Evolutionary conservation across 2,329 filamentous ascomycete genomes (phyloP).

Genomic region (Paecilomyces sp.): DNA sequence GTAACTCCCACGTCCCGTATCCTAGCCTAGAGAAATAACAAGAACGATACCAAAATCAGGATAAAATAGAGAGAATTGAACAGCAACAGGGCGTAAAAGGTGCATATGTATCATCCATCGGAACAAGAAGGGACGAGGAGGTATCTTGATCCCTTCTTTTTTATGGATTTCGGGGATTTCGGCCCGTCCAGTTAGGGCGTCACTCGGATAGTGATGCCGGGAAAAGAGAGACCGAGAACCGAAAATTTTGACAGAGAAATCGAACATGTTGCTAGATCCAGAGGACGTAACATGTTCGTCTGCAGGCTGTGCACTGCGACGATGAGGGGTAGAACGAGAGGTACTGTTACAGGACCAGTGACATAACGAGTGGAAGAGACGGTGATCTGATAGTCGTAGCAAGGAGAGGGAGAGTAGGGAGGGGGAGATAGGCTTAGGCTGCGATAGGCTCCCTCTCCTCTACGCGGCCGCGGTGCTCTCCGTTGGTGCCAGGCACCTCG

Average conservation of each 20-base stretch:
- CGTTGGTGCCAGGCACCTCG: constrained; percentile 21
- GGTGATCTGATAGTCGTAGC: neutral
- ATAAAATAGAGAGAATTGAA: neutral
- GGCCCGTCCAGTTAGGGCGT: neutral
- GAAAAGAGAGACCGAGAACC: neutral
- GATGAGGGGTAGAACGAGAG: neutral
- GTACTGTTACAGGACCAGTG: neutral
- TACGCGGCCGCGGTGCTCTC: constrained; percentile 27
- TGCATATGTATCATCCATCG: neutral
- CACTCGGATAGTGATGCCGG: neutral
- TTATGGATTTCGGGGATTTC: neutral
- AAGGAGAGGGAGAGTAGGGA: neutral
- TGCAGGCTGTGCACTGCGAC: neutral
- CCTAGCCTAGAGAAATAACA: neutral
- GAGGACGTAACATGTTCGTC: neutral
- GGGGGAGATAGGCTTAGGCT: neutral
- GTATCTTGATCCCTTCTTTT: neutral
- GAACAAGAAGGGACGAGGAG: neutral
- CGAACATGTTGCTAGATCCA: neutral
- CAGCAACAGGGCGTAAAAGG: neutral
- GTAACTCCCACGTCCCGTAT: neutral
- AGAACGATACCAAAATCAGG: neutral
- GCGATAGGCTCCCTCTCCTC: constrained; percentile 20
- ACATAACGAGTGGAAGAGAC: neutral
- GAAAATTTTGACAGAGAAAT: neutral